Conservation (phyloP, 75 land plant species). For the Selaginella moellendorffii region DNA sequence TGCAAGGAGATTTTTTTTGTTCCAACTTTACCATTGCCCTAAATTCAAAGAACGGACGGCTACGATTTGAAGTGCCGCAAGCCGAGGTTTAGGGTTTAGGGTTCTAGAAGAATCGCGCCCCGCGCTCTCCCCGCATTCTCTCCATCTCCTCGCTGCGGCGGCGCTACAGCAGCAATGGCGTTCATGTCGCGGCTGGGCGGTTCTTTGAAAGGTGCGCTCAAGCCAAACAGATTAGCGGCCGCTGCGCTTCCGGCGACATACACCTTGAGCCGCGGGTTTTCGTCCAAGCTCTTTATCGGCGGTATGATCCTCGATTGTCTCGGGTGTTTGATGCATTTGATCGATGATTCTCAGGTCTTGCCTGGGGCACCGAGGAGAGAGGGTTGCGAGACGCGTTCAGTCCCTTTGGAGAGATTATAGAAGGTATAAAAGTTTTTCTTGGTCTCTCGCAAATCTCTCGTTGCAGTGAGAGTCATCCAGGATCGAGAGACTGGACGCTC, state of each 20-base stretch:
- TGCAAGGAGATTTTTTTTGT: no score
- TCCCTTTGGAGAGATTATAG: constrained; percentile 44
- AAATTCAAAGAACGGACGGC: no score
- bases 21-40: no score
- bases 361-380: constrained; percentile 46
- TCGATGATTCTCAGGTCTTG: constrained; percentile 29
- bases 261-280: neutral
- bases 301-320: neutral
- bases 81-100: no score
- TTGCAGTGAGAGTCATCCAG: constrained; percentile 47
- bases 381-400: constrained; percentile 49
- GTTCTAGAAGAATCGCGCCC: no score
- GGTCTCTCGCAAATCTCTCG: neutral
- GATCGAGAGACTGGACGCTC: constrained; percentile 75
- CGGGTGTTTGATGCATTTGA: neutral
- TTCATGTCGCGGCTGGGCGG: neutral
- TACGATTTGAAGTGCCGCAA: no score
- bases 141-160: no score
- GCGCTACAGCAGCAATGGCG: neutral
- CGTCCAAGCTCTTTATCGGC: neutral
- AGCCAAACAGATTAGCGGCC: neutral
- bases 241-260: neutral
- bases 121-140: no score
- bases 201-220: neutral
- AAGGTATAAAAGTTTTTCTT: constrained; percentile 26